Percentiles rank a stretch among this genome's conserved stretches.
phyloP scores from a whole-genome alignment of 2,329 filamentous ascomycete species.

The Byssochlamys sp. region DNA sequence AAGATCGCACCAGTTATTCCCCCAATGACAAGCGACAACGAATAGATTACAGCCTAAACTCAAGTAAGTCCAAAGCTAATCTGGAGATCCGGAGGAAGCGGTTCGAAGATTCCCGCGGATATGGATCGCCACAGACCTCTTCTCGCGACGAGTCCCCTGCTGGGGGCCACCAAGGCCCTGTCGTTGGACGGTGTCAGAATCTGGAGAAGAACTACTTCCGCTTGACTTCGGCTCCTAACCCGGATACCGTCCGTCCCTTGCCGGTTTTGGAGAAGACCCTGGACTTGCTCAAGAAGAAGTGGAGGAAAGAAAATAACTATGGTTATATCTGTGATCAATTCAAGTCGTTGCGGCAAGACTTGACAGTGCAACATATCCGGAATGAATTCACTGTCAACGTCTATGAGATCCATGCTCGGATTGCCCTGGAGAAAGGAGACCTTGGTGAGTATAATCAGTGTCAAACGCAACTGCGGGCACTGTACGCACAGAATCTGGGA shows the following conservation, averaged over 20 bases:
- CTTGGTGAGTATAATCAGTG: constrained; percentile 99
- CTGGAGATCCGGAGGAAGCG: constrained; percentile 83
- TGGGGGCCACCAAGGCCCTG: constrained; percentile 50
- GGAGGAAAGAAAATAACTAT: constrained; percentile 88
- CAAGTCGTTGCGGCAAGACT: constrained; percentile 93
- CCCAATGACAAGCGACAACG: constrained; percentile 43
- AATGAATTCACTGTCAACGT: constrained; percentile 93
- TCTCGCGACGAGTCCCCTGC: constrained; percentile 41
- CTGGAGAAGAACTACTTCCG: constrained; percentile 93
- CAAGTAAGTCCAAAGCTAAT: constrained; percentile 83
- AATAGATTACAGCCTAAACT: constrained; percentile 42
- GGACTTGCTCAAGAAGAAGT: constrained; percentile 85
- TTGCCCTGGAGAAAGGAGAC: constrained; percentile 95
- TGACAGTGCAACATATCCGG: constrained; percentile 94
- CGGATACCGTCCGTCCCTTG: constrained; percentile 79
- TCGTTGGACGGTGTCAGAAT: constrained; percentile 72
- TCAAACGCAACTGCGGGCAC: constrained; percentile 87
- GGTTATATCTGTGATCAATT: constrained; percentile 98
- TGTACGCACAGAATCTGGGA: constrained; percentile 78
- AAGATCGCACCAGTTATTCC: constrained; percentile 64
- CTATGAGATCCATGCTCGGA: constrained; percentile 94
- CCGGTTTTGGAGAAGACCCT: constrained; percentile 70
- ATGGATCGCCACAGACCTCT: constrained; percentile 29
- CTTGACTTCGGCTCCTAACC: constrained; percentile 78
- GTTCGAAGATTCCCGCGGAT: constrained; percentile 53